Base-by-base conservation (phyloP, 2,329 filamentous ascomycete species). In the Alternaria sp. region DNA sequence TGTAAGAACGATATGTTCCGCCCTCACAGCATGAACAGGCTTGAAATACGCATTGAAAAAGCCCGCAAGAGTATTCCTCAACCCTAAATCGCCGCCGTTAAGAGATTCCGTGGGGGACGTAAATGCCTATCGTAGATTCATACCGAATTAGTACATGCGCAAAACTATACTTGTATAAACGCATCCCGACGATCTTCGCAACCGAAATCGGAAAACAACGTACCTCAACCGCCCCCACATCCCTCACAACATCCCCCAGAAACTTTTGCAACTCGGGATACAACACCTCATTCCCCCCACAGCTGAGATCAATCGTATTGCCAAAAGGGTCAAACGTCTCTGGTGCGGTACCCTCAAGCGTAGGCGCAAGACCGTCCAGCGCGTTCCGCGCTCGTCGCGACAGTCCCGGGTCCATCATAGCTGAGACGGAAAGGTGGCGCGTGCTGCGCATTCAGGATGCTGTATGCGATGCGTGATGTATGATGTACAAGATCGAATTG, bases 11-110 rank as follows among this genome's bases (percentile, higher is more conserved):
- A 77, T 66, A 32, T 77, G 74, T 26, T 75, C 70, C 0, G 70
- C 49, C 30, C 56, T 67, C 9, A 77, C 73, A 3, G 60, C 45
- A 61, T 76, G 74, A 40, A 76, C 69, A 1, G 75, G 74, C 1
- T 66, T 57, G 61, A 77, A 73, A 50, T 73, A 69, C 6, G 32
- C 25, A 54, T 77, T 77, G 63, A 77, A 73, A 51, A 77, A 77
- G 1, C 64, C 65, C n/a, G 74, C 65, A 36, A 77, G 57, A 44
- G 72, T 70, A 19, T 64, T 52, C 40, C 74, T 73, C 9, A 71
- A 49, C 4, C 30, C 49, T 13, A 26, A 17, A 52, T 76, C 69
- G 17, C 72, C 69, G 56, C 71, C 72, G 46, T 67, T 54, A 10
- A 64, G 36, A 7, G 60, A 61, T 11, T 57, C 25, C 7, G 51